Conservation (phyloP, 2,329 filamentous ascomycete species). For the Aureobasidium sp. region DNA sequence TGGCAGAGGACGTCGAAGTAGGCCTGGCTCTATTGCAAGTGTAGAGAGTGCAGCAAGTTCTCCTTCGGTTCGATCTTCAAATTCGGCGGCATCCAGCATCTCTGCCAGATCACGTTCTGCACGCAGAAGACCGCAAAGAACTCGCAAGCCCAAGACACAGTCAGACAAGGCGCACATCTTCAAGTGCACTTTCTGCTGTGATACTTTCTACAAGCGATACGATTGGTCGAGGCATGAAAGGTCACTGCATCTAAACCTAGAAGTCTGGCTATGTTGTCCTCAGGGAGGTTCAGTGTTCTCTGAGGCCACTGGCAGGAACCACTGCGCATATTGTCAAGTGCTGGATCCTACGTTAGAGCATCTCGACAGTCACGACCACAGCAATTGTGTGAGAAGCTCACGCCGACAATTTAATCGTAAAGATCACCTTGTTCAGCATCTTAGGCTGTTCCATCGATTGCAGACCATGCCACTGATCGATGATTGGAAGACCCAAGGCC, state of each 20-base stretch:
- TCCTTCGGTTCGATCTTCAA: not conserved
- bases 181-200: slow-evolving; percentile 51
- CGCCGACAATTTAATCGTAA: slow-evolving; percentile 58
- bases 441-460: slow-evolving; percentile 51
- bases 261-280: slow-evolving; percentile 55
- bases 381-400: slow-evolving; percentile 58
- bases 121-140: not conserved
- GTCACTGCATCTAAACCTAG: slow-evolving; percentile 57
- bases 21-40: not conserved
- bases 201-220: slow-evolving; percentile 49
- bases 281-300: slow-evolving; percentile 48
- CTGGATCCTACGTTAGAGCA: slow-evolving; percentile 47
- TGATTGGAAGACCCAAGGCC: slow-evolving; percentile 49
- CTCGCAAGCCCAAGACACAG: slow-evolving; percentile 5
- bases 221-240: slow-evolving; percentile 57
- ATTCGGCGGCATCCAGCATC: not conserved
- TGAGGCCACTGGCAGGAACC: slow-evolving; percentile 45
- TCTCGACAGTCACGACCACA: slow-evolving; percentile 51
- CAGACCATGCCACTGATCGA: slow-evolving; percentile 43
- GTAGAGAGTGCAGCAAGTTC: slow-evolving; percentile 1
- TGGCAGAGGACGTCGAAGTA: not conserved
- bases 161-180: slow-evolving; percentile 37
- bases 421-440: slow-evolving; percentile 54
- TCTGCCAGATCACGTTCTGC: slow-evolving; percentile 2
- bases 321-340: slow-evolving; percentile 52